Evolutionary conservation across 2,329 filamentous ascomycete genomes (phyloP).

Genomic region (Xylariaceae sp.): DNA sequence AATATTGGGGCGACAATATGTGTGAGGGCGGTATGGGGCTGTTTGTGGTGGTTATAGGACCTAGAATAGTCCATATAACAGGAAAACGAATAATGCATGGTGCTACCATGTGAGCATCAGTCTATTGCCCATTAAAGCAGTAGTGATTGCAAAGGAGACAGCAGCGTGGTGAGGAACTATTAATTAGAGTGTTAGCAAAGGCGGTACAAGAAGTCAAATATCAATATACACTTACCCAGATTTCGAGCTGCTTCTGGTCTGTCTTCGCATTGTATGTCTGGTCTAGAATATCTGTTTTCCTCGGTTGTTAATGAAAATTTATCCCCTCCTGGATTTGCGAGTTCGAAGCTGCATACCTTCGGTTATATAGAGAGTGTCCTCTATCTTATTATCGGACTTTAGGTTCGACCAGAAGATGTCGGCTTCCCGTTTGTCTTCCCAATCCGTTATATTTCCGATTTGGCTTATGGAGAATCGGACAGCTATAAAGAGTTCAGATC

Average conservation of each 20-base stretch:
- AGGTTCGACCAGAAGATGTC: slow-evolving; percentile 21
- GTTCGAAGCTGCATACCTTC: slow-evolving; percentile 11
- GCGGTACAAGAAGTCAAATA: not conserved
- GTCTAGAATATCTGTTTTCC: slow-evolving; percentile 24
- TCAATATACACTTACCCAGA: slow-evolving; percentile 20
- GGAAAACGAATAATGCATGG: not conserved
- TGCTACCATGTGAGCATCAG: not conserved
- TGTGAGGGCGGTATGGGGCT: too few relatives aligned
- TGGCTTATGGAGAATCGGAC: slow-evolving; percentile 27
- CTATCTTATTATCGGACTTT: slow-evolving; percentile 13
- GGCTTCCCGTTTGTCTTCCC: slow-evolving; percentile 12
- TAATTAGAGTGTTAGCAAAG: not conserved
- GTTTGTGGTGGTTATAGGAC: not conserved
- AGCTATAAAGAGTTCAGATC: slow-evolving; percentile 1
- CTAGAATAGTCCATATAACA: not conserved
- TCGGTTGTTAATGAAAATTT: not conserved
- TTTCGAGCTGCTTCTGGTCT: slow-evolving; percentile 24
- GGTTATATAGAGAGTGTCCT: slow-evolving; percentile 23
- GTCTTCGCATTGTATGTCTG: slow-evolving; percentile 17
- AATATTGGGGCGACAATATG: too few relatives aligned
- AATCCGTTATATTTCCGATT: slow-evolving; percentile 27
- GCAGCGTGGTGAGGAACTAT: slow-evolving; percentile 25
- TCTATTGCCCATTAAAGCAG: slow-evolving; percentile 8
- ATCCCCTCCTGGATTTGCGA: not conserved
- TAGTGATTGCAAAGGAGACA: slow-evolving; percentile 27